Evolutionary conservation across 257 asterid genomes (phyloP).

Genomic region (Nyctanthes arbortristis): DNA sequence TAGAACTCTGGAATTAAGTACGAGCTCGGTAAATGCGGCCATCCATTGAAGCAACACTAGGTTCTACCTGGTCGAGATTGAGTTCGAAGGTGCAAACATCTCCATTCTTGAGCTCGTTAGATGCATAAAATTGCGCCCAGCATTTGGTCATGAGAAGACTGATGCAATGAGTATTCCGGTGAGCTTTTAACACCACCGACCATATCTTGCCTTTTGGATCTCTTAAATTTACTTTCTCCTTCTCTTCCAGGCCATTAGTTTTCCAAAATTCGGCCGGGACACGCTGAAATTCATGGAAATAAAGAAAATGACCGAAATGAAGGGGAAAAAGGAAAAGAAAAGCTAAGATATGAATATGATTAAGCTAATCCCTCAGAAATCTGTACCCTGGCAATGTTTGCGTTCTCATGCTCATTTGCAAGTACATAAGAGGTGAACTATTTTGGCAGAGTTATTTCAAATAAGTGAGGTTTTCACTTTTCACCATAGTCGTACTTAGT

Average conservation of each 20-base stretch:
- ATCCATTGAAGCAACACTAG: constrained; percentile 6
- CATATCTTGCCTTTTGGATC: constrained; percentile 10
- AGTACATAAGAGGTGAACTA: no score
- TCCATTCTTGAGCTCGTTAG: constrained; percentile 21
- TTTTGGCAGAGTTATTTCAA: no score
- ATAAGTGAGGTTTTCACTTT: no score
- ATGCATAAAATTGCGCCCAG: constrained; percentile 24
- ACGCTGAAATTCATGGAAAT: constrained; percentile 12
- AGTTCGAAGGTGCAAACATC: constrained; percentile 20
- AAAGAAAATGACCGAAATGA: background rate
- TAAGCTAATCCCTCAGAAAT: no score
- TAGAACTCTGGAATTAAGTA: background rate
- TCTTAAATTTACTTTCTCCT: background rate
- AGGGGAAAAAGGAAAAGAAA: background rate
- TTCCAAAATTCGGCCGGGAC: constrained; percentile 14
- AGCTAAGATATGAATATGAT: no score
- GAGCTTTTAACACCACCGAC: background rate
- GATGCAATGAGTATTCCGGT: fast-evolving
- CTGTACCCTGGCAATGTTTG: no score
- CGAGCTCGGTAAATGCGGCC: constrained; percentile 2
- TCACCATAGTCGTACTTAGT: background rate
- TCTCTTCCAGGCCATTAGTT: background rate
- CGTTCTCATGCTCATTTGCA: no score
- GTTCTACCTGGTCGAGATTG: background rate
- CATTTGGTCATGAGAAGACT: background rate